Conservation (phyloP, 2,329 filamentous ascomycete species). For the Colletotrichum eleusines region DNA sequence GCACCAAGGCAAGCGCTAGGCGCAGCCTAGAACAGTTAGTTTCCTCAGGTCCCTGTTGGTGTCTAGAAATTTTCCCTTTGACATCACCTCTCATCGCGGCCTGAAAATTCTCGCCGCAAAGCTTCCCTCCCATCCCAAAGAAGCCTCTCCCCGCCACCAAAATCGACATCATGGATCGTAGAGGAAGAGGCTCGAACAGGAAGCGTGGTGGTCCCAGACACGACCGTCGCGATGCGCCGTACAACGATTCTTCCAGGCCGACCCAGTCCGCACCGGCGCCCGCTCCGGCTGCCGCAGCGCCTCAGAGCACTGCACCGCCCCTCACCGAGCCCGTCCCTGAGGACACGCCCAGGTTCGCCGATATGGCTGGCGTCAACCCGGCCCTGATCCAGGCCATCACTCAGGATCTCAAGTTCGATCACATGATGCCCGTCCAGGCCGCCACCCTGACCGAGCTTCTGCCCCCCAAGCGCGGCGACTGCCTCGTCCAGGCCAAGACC, state of each 20-base stretch:
- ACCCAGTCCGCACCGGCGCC: conserved; percentile 12
- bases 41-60: conserved; percentile 29
- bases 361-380: conserved; percentile 59
- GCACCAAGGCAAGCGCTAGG: not conserved
- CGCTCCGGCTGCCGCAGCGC: conserved; percentile 4
- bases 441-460: conserved; percentile 63
- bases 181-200: conserved; percentile 31
- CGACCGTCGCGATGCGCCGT: conserved; percentile 20
- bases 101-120: conserved; percentile 10
- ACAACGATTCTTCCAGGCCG: conserved; percentile 12
- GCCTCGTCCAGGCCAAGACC: conserved; percentile 86
- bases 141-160: not conserved
- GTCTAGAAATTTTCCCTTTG: conserved; percentile 31
- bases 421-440: conserved; percentile 68
- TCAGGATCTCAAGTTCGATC: conserved; percentile 61
- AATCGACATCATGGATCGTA: conserved; percentile 29
- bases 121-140: not conserved
- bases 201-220: conserved; percentile 26
- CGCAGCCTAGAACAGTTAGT: conserved; percentile 33
- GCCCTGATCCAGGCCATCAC: conserved; percentile 61
- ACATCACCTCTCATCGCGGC: conserved; percentile 29
- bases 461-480: conserved; percentile 59
- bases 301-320: conserved; percentile 47
- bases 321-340: conserved; percentile 55
- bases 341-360: conserved; percentile 61